Evolutionary conservation across 768 basidiomycete species (phyloP).

Genomic region (Kwoniella sp.): DNA sequence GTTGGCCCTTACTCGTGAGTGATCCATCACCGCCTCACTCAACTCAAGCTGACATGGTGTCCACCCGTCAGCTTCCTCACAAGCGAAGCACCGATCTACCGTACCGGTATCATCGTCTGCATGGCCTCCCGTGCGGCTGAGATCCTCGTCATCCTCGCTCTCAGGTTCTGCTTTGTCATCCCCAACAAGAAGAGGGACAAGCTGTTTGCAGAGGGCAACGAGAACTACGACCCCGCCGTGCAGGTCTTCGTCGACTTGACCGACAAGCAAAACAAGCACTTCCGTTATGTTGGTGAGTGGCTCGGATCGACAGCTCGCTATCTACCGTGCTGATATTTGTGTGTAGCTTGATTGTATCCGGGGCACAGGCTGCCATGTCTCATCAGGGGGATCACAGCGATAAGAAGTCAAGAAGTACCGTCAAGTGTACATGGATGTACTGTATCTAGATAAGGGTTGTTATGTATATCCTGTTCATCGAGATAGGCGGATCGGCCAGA

Average conservation of each 20-base stretch:
- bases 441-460: too few relatives aligned
- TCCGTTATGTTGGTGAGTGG: conserved; percentile 23
- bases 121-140: conserved; percentile 33
- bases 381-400: too few relatives aligned
- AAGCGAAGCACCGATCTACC: conserved; percentile 34
- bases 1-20: conserved; percentile 31
- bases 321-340: too few relatives aligned
- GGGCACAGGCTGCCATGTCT: too few relatives aligned
- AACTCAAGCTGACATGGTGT: not conserved
- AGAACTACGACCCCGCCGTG: conserved; percentile 24
- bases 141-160: conserved; percentile 35
- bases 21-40: not conserved
- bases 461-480: too few relatives aligned
- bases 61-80: not conserved
- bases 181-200: conserved; percentile 36
- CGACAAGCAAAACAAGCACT: conserved; percentile 40
- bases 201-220: conserved; percentile 29
- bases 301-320: too few relatives aligned
- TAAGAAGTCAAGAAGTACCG: too few relatives aligned
- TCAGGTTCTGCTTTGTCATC: conserved; percentile 29
- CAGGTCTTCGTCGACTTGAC: conserved; percentile 32
- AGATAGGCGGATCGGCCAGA: too few relatives aligned
- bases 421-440: too few relatives aligned
- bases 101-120: conserved; percentile 37
- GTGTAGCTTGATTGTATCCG: too few relatives aligned